Evolutionary conservation across 768 basidiomycete species (phyloP).

Genomic region (Phlegmacium glaucopus): DNA sequence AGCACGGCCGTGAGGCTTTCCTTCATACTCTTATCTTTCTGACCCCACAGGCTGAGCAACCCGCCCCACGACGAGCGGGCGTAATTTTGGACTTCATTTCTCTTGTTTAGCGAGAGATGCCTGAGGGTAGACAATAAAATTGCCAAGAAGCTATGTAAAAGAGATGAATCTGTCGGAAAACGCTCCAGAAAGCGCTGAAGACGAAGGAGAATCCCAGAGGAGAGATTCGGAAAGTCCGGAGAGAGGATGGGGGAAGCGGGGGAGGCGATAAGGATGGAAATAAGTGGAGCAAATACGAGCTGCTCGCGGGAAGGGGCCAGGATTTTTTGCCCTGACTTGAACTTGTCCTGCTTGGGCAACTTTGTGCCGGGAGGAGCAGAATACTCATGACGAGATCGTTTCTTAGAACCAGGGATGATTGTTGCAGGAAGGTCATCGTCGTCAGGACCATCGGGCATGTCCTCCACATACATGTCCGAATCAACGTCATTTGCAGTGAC

Average conservation of each 20-base stretch:
- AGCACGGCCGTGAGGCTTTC: conserved; percentile 78
- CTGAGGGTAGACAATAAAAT: conserved; percentile 67
- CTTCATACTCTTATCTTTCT: conserved; percentile 73
- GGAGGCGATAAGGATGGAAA: conserved; percentile 57
- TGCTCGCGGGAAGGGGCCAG: conserved; percentile 47
- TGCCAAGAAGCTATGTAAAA: conserved; percentile 72
- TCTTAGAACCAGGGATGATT: conserved; percentile 28
- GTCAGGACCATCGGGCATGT: conserved; percentile 29
- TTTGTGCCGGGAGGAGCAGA: conserved; percentile 17
- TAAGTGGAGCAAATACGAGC: conserved; percentile 66
- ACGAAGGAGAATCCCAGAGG: conserved; percentile 51
- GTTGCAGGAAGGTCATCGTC: conserved; percentile 26
- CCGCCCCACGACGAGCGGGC: conserved; percentile 60
- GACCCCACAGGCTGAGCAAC: conserved; percentile 71
- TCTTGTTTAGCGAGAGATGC: conserved; percentile 76
- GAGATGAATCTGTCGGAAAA: conserved; percentile 72
- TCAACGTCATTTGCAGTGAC: conserved; percentile 28
- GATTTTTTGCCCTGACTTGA: conserved; percentile 15
- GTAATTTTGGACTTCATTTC: conserved; percentile 53
- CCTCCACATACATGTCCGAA: conserved; percentile 31
- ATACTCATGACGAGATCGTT: conserved; percentile 31
- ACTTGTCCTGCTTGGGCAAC: conserved; percentile 20
- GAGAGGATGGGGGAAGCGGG: conserved; percentile 56
- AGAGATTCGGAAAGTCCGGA: conserved; percentile 33
- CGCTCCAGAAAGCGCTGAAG: conserved; percentile 53